A percentile compares a stretch with the other conserved stretches of the same genome.
phyloP scores from a whole-genome alignment of 2,329 filamentous ascomycete genomes.

The Curvularia verruculosa region DNA sequence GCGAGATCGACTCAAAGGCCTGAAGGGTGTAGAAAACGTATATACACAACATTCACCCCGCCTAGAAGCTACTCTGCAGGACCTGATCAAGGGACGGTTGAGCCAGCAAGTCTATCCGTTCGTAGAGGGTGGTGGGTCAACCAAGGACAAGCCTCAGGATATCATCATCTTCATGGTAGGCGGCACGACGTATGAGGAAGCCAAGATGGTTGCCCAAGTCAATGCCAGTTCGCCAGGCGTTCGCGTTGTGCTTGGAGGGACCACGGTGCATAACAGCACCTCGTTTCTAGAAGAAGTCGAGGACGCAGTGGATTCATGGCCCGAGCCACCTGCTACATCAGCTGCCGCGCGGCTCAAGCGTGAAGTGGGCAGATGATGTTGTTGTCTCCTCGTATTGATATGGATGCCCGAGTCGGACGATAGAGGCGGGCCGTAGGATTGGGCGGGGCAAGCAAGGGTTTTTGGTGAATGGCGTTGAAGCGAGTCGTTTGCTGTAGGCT shows the following conservation, averaged over 20 bases:
- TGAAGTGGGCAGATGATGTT: conserved; percentile 60
- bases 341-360: conserved; percentile 67
- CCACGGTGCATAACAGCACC: conserved; percentile 83
- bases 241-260: conserved; percentile 87
- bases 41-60: conserved; percentile 96
- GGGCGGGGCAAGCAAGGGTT: neutral
- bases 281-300: conserved; percentile 92
- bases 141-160: conserved; percentile 94
- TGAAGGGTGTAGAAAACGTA: conserved; percentile 98
- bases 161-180: conserved; percentile 94
- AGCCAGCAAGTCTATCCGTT: conserved; percentile 91
- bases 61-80: conserved; percentile 85
- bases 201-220: conserved; percentile 92
- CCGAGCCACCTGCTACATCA: conserved; percentile 62
- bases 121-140: conserved; percentile 83
- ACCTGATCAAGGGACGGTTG: conserved; percentile 88
- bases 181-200: conserved; percentile 94
- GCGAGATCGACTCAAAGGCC: conserved; percentile 84
- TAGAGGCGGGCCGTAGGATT: neutral
- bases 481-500: neutral
- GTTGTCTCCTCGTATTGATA: neutral
- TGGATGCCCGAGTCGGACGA: neutral
- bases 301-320: conserved; percentile 86
- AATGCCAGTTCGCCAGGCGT: conserved; percentile 90
- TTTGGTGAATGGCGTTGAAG: conserved; percentile 8